Percentiles rank a stretch among this genome's conserved stretches.
Evolutionary conservation across 1,139 yeast species (phyloP).

Genomic region (Nakaseomyces uthaithaninus): DNA sequence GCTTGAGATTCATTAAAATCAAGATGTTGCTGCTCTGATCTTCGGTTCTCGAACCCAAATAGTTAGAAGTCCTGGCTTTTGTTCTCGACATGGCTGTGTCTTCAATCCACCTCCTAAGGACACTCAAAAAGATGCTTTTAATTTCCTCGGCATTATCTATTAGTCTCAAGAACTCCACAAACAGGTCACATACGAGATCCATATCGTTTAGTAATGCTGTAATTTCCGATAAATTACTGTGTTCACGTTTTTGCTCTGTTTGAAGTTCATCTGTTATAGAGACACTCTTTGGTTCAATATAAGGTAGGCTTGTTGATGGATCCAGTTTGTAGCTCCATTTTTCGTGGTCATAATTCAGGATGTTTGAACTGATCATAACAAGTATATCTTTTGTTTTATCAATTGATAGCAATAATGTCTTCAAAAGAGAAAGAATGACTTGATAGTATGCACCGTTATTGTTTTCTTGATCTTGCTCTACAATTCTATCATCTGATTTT

Average conservation of each 20-base stretch:
- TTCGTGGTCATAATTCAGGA: slow-evolving; percentile 39
- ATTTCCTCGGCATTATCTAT: slow-evolving; percentile 45
- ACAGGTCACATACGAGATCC: slow-evolving; percentile 44
- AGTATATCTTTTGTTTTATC: slow-evolving; percentile 33
- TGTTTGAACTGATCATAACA: slow-evolving; percentile 38
- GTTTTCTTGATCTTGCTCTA: slow-evolving; percentile 12
- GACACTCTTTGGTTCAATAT: slow-evolving; percentile 33
- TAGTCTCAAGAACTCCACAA: slow-evolving; percentile 42
- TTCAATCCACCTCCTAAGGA: slow-evolving; percentile 55
- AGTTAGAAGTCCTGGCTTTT: background rate
- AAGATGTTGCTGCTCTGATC: slow-evolving; percentile 45
- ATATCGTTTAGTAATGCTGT: slow-evolving; percentile 37
- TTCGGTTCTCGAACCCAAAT: slow-evolving; percentile 13
- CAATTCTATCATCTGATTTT: background rate
- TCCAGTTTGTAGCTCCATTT: slow-evolving; percentile 42
- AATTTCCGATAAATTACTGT: background rate
- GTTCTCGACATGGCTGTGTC: slow-evolving; percentile 13
- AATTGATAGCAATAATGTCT: slow-evolving; percentile 41
- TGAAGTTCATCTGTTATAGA: slow-evolving; percentile 18
- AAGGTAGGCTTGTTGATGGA: slow-evolving; percentile 46
- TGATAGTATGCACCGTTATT: slow-evolving; percentile 27
- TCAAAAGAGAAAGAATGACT: slow-evolving; percentile 42
- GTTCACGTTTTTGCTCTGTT: slow-evolving; percentile 19
- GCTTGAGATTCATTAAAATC: slow-evolving; percentile 51
- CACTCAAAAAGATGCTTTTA: slow-evolving; percentile 42